These are phyloP conservation scores for Vigna radiata DNA, from an alignment of 306 rosid species.

Conservation along the genomic window DNA sequence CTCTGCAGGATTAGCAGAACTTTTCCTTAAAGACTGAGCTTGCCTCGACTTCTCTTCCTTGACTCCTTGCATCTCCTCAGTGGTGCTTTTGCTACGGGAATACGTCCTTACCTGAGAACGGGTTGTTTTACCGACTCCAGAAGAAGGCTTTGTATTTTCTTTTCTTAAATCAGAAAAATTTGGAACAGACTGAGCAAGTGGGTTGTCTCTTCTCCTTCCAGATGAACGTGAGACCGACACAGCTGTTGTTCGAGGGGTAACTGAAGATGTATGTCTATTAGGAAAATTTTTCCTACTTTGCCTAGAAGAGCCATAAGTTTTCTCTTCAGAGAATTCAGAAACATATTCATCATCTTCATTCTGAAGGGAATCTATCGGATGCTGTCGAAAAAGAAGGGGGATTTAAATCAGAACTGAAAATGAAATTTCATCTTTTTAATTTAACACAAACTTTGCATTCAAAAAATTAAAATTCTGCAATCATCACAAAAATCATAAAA, in stretches of 20 bases:
- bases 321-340: slow-evolving; percentile 71
- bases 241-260: slow-evolving; percentile 62
- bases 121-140: slow-evolving; percentile 71
- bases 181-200: slow-evolving; percentile 90
- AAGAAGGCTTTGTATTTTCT: slow-evolving; percentile 89
- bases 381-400: slow-evolving; percentile 55
- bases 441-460: slow-evolving; percentile 24
- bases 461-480: slow-evolving; percentile 37
- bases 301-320: slow-evolving; percentile 55
- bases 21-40: slow-evolving; percentile 67
- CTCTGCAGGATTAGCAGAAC: slow-evolving; percentile 69
- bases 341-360: slow-evolving; percentile 81
- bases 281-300: slow-evolving; percentile 69
- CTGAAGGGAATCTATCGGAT: slow-evolving; percentile 71
- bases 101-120: slow-evolving; percentile 75
- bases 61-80: slow-evolving; percentile 63
- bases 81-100: slow-evolving; percentile 69
- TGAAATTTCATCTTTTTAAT: slow-evolving; percentile 23
- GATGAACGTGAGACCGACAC: slow-evolving; percentile 61
- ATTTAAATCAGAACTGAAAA: slow-evolving; percentile 37
- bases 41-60: slow-evolving; percentile 84
- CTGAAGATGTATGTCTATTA: slow-evolving; percentile 59
- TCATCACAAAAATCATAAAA: slow-evolving; percentile 39
- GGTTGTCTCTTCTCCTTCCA: slow-evolving; percentile 83
- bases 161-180: slow-evolving; percentile 95